Conservation (phyloP, 352 stramenopile genomes). For the Pythium biforme region DNA sequence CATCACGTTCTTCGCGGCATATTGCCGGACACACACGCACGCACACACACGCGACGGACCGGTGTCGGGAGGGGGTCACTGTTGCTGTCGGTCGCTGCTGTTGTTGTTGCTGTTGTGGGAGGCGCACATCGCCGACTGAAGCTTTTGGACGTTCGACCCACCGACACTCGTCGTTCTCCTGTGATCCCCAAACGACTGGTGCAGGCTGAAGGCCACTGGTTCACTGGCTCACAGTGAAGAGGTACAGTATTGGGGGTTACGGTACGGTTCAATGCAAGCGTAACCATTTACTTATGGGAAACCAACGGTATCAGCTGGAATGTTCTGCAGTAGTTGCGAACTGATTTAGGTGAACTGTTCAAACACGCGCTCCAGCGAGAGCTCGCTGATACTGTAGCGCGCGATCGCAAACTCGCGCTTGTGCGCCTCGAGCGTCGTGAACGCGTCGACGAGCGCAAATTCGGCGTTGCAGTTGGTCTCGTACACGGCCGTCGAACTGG, state of each 20-base stretch:
- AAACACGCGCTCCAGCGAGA: conserved; percentile 93
- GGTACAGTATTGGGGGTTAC: no score
- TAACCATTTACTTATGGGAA: conserved; percentile 23
- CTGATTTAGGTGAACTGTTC: conserved; percentile 84
- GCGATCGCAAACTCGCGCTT: conserved; percentile 75
- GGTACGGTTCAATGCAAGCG: conserved; percentile 13
- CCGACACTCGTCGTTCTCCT: no score
- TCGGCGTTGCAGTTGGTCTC: conserved; percentile 64
- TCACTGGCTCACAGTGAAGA: conserved; percentile 2
- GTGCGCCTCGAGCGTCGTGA: conserved; percentile 71
- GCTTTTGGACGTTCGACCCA: no score
- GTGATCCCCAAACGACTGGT: conserved; percentile 25
- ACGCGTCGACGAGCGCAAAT: conserved; percentile 75
- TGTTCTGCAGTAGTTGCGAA: conserved; percentile 5
- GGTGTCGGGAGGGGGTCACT: no score
- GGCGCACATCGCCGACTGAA: conserved; percentile 22
- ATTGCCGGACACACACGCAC: conserved; percentile 6
- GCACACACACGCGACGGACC: background rate
- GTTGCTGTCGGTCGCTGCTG: background rate
- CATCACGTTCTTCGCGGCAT: conserved; percentile 72
- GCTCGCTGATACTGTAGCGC: conserved; percentile 91
- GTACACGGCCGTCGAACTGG: conserved; percentile 57
- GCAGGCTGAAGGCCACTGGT: conserved; percentile 8
- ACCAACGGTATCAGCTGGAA: background rate
- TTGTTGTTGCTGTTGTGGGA: background rate